Percentiles rank a stretch among this genome's conserved stretches.
Evolutionary conservation across 495 filamentous ascomycete genomes (phyloP).

Genomic region (Stereocaulon alpinum): DNA sequence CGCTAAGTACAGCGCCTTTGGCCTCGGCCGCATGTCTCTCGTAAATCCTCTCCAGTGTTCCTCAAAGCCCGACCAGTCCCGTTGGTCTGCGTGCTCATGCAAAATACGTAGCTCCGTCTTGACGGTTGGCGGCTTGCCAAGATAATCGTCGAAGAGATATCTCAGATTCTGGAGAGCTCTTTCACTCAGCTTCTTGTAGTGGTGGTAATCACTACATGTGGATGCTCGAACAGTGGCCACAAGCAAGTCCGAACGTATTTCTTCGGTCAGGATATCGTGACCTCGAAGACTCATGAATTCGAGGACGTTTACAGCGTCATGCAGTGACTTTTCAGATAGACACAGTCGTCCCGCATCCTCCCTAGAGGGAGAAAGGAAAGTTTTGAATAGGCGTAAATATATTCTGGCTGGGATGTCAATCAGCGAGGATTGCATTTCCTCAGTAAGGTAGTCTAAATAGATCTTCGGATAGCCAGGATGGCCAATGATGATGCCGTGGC

Average conservation of each 20-base stretch:
- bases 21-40: slow-evolving; percentile 38
- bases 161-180: background rate
- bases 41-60: slow-evolving; percentile 48
- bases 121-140: background rate
- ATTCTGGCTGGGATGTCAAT: slow-evolving; percentile 30
- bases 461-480: slow-evolving; percentile 33
- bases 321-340: slow-evolving; percentile 24
- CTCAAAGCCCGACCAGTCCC: slow-evolving; percentile 50
- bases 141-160: background rate
- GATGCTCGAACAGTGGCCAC: slow-evolving; percentile 18
- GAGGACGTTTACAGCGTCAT: slow-evolving; percentile 36
- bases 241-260: slow-evolving; percentile 36
- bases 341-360: slow-evolving; percentile 17
- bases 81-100: slow-evolving; percentile 15
- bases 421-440: slow-evolving; percentile 26
- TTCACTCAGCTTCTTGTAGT: background rate
- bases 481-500: slow-evolving; percentile 30
- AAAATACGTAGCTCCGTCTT: slow-evolving; percentile 18
- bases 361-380: slow-evolving; percentile 25
- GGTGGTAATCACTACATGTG: background rate
- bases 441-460: slow-evolving; percentile 26
- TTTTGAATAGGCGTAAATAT: slow-evolving; percentile 29
- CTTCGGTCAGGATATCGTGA: slow-evolving; percentile 33
- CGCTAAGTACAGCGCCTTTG: slow-evolving; percentile 43
- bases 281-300: slow-evolving; percentile 37